Evolutionary conservation across 169 alveolate genomes (phyloP).

Genomic region (Theileria annulata): DNA sequence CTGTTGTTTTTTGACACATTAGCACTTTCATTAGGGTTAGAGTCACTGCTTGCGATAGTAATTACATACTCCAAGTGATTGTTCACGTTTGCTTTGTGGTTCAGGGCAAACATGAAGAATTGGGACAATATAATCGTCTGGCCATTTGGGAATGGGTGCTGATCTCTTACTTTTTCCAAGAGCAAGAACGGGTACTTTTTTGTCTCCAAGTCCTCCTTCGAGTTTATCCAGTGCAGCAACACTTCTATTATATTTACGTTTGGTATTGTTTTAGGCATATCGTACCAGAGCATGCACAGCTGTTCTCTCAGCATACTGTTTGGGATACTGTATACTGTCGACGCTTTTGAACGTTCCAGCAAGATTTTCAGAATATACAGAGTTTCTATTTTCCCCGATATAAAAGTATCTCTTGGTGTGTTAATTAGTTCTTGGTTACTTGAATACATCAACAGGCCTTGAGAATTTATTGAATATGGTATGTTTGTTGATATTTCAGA

Average conservation of each 20-base stretch:
- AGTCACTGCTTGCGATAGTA: slow-evolving; percentile 7
- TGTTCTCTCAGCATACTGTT: slow-evolving; percentile 50
- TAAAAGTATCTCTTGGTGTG: neutral
- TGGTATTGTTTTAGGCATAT: slow-evolving; percentile 59
- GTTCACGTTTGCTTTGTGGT: slow-evolving; percentile 32
- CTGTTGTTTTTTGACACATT: neutral
- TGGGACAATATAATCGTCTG: slow-evolving; percentile 32
- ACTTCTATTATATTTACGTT: slow-evolving; percentile 31
- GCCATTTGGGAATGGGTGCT: slow-evolving; percentile 40
- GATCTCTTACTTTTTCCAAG: slow-evolving; percentile 30
- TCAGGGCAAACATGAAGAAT: slow-evolving; percentile 32
- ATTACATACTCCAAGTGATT: slow-evolving; percentile 35
- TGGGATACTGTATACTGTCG: slow-evolving; percentile 41
- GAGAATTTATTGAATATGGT: slow-evolving; percentile 31
- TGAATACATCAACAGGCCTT: slow-evolving; percentile 35
- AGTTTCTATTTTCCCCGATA: slow-evolving; percentile 52
- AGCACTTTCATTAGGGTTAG: neutral
- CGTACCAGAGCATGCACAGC: slow-evolving; percentile 65
- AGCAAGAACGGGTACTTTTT: slow-evolving; percentile 61
- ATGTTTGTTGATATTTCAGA: slow-evolving; percentile 17
- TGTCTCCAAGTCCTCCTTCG: slow-evolving; percentile 38
- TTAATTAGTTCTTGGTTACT: neutral
- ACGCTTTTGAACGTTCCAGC: slow-evolving; percentile 39
- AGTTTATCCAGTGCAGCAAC: slow-evolving; percentile 61
- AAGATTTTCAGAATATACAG: slow-evolving; percentile 44